Evolutionary conservation across 2,329 filamentous ascomycete genomes (phyloP).

Genomic region (Acrocalymma vagum): DNA sequence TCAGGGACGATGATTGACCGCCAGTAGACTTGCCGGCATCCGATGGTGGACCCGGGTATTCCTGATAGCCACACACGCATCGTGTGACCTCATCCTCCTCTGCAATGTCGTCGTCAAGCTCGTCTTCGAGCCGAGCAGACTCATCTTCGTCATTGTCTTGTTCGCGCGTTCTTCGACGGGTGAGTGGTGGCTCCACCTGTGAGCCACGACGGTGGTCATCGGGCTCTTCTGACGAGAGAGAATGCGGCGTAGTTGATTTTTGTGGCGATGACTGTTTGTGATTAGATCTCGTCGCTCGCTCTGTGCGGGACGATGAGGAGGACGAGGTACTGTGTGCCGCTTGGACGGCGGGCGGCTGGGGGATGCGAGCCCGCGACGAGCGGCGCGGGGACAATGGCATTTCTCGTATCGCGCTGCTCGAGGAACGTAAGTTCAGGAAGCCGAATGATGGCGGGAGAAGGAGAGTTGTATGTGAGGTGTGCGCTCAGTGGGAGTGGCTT

Average conservation of each 20-base stretch:
- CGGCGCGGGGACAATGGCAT: conserved; percentile 75
- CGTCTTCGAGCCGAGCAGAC: conserved; percentile 58
- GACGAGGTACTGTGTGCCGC: conserved; percentile 78
- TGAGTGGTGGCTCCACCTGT: conserved; percentile 71
- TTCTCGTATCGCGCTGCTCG: conserved; percentile 9
- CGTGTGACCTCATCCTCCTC: conserved; percentile 88
- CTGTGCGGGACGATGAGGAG: conserved; percentile 74
- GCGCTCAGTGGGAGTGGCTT: conserved; percentile 19
- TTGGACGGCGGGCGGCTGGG: conserved; percentile 72
- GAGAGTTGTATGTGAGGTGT: conserved; percentile 14
- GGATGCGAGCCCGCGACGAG: conserved; percentile 87
- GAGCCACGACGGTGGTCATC: conserved; percentile 63
- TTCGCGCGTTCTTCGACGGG: conserved; percentile 80
- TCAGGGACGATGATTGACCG: conserved; percentile 60
- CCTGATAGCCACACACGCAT: conserved; percentile 92
- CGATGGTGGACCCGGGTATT: conserved; percentile 83
- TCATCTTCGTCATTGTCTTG: conserved; percentile 69
- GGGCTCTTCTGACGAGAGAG: conserved; percentile 73
- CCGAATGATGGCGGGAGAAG: conserved; percentile 3
- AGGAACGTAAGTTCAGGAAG: neutral
- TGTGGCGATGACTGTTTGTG: conserved; percentile 76
- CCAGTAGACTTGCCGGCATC: conserved; percentile 63
- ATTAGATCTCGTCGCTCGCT: conserved; percentile 76
- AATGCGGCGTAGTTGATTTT: conserved; percentile 78
- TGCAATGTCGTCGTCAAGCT: conserved; percentile 68